These are phyloP conservation scores for Nakaseomyces delphensis DNA, from an alignment of 1,139 yeast genomes.

Conservation along the genomic window DNA sequence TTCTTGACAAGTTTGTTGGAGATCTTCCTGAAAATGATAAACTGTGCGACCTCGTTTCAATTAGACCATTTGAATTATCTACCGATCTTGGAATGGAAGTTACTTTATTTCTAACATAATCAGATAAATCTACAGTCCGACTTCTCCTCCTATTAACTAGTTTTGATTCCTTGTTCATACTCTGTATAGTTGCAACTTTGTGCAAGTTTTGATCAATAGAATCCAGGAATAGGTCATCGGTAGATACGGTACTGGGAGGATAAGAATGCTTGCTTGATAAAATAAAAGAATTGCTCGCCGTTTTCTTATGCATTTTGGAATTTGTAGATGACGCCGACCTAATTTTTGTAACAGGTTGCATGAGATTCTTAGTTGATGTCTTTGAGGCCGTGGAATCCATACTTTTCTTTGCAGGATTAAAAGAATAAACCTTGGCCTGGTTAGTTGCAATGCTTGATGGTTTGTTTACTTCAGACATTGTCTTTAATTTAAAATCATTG, in stretches of 20 bases:
- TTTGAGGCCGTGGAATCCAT: conserved; percentile 3
- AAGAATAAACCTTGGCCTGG: background rate
- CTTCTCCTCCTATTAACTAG: conserved; percentile 23
- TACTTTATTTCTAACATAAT: conserved; percentile 10
- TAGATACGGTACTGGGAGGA: background rate
- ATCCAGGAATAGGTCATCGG: background rate
- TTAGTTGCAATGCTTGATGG: background rate
- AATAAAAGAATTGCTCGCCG: background rate
- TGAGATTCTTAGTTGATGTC: background rate
- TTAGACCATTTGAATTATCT: background rate
- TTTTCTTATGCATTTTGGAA: background rate
- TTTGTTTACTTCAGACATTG: background rate
- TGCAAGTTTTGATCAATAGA: conserved; percentile 6
- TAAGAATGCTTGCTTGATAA: background rate
- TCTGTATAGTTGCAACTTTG: background rate
- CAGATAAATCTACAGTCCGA: conserved; percentile 27
- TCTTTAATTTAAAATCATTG: background rate
- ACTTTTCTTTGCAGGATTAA: conserved; percentile 2
- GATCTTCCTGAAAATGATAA: conserved; percentile 4
- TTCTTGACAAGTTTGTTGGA: background rate
- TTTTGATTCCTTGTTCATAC: background rate
- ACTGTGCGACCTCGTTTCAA: background rate
- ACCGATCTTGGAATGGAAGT: background rate
- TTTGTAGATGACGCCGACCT: background rate
- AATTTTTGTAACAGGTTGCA: background rate